Evolutionary conservation across 2,329 filamentous ascomycete species (phyloP).

Genomic region (Ophiostoma novo-ulmi): DNA sequence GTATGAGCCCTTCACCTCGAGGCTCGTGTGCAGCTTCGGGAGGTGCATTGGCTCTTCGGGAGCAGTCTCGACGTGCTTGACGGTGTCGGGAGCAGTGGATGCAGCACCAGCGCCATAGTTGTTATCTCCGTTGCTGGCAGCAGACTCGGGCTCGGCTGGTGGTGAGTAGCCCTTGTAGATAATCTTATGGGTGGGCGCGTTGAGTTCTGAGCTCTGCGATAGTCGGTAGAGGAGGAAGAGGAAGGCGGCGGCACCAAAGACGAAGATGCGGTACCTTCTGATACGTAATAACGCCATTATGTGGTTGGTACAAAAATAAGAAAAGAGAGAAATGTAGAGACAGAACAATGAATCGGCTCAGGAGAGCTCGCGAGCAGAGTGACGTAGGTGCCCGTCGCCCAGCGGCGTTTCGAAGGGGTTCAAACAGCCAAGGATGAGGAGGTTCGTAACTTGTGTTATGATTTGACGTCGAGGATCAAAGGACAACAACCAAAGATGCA

Average conservation of each 20-base stretch:
- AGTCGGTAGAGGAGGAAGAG: slow-evolving; percentile 51
- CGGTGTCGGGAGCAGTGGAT: neutral
- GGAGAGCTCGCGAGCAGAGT: neutral
- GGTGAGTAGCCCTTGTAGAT: slow-evolving; percentile 26
- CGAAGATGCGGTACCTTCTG: slow-evolving; percentile 57
- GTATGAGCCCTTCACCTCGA: slow-evolving; percentile 30
- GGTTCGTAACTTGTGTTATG: neutral
- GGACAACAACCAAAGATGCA: neutral
- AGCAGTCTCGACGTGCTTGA: slow-evolving; percentile 16
- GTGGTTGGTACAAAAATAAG: neutral
- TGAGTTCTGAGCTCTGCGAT: slow-evolving; percentile 39
- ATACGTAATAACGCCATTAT: slow-evolving; percentile 46
- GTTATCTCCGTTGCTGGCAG: neutral
- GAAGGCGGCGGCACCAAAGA: slow-evolving; percentile 51
- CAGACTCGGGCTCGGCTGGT: slow-evolving; percentile 12
- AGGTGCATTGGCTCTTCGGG: slow-evolving; percentile 29
- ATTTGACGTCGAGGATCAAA: neutral
- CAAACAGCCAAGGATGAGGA: neutral
- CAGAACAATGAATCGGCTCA: neutral
- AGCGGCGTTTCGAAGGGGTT: neutral
- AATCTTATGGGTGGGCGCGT: slow-evolving; percentile 24
- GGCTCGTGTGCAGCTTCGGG: slow-evolving; percentile 30
- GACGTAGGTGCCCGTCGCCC: slow-evolving; percentile 6
- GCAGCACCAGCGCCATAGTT: slow-evolving; percentile 18
- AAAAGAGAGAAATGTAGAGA: neutral